These are phyloP conservation scores for Nidula microcarpa DNA, from an alignment of 768 basidiomycete species.

Conservation along the genomic window DNA sequence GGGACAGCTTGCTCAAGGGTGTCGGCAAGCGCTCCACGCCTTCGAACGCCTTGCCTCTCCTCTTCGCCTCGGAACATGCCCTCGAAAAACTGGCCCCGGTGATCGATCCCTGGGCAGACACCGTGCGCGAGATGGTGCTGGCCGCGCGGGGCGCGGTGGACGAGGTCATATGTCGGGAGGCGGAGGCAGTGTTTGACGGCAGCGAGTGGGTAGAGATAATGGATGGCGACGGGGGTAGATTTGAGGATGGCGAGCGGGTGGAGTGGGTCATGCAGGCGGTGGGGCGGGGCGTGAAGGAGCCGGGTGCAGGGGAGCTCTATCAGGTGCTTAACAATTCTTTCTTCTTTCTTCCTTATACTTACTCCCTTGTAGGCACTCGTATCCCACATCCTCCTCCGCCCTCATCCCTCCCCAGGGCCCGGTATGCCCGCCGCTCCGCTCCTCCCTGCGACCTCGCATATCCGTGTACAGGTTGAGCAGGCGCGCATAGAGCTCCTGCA, in stretches of 20 bases:
- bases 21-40: conserved; percentile 68
- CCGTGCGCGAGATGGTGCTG: conserved; percentile 63
- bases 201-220: conserved; percentile 74
- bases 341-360: not conserved
- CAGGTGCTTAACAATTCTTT: conserved; percentile 45
- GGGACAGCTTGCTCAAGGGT: conserved; percentile 69
- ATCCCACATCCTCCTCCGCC: conserved; percentile 65
- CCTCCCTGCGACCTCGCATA: conserved; percentile 65
- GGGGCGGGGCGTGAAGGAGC: conserved; percentile 58
- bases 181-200: conserved; percentile 64
- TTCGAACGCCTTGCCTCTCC: conserved; percentile 60
- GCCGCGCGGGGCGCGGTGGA: conserved; percentile 60
- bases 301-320: conserved; percentile 67
- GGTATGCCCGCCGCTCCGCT: conserved; percentile 52
- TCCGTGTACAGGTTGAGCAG: conserved; percentile 72
- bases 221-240: conserved; percentile 67
- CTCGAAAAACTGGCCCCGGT: conserved; percentile 47
- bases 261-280: conserved; percentile 71
- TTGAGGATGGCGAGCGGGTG: conserved; percentile 77
- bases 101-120: conserved; percentile 73
- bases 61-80: conserved; percentile 66
- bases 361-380: conserved; percentile 57
- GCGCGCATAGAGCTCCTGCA: conserved; percentile 60
- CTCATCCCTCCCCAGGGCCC: conserved; percentile 39
- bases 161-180: conserved; percentile 53